Evolutionary conservation across 2,329 filamentous ascomycete species (phyloP).

Genomic region (Xylaria hypoxylon): DNA sequence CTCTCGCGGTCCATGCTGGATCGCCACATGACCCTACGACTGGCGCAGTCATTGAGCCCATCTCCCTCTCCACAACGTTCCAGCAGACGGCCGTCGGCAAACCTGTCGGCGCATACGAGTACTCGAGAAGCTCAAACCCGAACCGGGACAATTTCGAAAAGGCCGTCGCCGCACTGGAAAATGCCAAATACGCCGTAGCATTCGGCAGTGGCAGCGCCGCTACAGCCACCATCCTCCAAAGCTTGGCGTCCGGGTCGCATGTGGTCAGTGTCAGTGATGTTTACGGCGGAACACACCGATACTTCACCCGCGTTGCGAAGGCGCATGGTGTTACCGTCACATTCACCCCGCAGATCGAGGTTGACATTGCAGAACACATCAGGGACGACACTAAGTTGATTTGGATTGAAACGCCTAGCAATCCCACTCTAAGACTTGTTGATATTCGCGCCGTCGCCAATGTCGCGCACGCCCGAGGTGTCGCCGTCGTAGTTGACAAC

Average conservation of each 20-base stretch:
- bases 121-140: slow-evolving; percentile 92
- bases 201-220: slow-evolving; percentile 95
- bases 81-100: slow-evolving; percentile 89
- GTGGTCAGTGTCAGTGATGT: slow-evolving; percentile 97
- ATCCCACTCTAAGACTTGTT: slow-evolving; percentile 91
- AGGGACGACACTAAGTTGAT: slow-evolving; percentile 90
- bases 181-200: slow-evolving; percentile 90
- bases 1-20: slow-evolving; percentile 93
- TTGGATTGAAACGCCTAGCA: slow-evolving; percentile 97
- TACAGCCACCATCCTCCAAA: slow-evolving; percentile 93
- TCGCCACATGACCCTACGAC: slow-evolving; percentile 90
- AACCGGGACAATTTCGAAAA: slow-evolving; percentile 95
- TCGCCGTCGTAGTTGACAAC: slow-evolving; percentile 98
- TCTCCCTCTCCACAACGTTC: slow-evolving; percentile 96
- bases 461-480: slow-evolving; percentile 86
- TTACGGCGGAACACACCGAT: slow-evolving; percentile 97
- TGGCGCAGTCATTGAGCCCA: slow-evolving; percentile 94
- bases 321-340: slow-evolving; percentile 95
- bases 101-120: slow-evolving; percentile 91
- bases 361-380: slow-evolving; percentile 87
- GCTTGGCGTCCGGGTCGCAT: slow-evolving; percentile 88
- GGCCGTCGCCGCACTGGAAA: slow-evolving; percentile 90
- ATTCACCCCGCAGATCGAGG: slow-evolving; percentile 92
- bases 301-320: slow-evolving; percentile 97
- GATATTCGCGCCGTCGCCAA: slow-evolving; percentile 89